Percentiles rank a stretch among this genome's conserved stretches.
Evolutionary conservation across 2,329 filamentous ascomycete species (phyloP).

Genomic region (Fusarium sp.): DNA sequence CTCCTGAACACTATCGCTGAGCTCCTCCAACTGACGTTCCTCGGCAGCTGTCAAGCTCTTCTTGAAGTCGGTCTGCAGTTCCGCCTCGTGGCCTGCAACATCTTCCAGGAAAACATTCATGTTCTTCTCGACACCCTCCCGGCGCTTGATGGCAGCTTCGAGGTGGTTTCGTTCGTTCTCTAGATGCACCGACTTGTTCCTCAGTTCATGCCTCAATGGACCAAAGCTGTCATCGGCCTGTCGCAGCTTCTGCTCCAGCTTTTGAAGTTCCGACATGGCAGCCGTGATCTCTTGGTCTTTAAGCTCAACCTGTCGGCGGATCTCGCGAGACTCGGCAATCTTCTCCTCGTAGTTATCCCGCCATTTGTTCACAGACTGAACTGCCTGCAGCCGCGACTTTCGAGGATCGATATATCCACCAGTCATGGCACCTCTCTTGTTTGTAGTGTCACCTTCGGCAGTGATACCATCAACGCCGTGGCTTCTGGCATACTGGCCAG

Average conservation of each 20-base stretch:
- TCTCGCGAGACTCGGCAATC: slow-evolving; percentile 71
- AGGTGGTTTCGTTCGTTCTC: slow-evolving; percentile 80
- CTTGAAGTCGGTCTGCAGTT: slow-evolving; percentile 89
- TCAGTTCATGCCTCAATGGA: slow-evolving; percentile 81
- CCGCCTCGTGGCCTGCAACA: slow-evolving; percentile 80
- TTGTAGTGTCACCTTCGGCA: slow-evolving; percentile 91
- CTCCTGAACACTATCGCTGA: slow-evolving; percentile 77
- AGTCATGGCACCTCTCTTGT: slow-evolving; percentile 94
- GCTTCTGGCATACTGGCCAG: slow-evolving; percentile 90
- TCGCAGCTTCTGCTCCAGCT: slow-evolving; percentile 80
- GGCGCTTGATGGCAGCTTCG: slow-evolving; percentile 73
- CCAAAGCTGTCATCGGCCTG: slow-evolving; percentile 87
- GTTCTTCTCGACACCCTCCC: slow-evolving; percentile 78
- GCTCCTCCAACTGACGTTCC: slow-evolving; percentile 80
- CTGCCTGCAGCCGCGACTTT: slow-evolving; percentile 87
- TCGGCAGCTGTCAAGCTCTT: slow-evolving; percentile 88
- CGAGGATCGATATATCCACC: slow-evolving; percentile 93
- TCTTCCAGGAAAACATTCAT: slow-evolving; percentile 82
- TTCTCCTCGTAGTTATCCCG: slow-evolving; percentile 80
- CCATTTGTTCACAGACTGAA: slow-evolving; percentile 80
- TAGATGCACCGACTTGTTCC: slow-evolving; percentile 79
- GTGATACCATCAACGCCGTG: slow-evolving; percentile 95
- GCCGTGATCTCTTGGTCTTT: slow-evolving; percentile 91
- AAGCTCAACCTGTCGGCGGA: slow-evolving; percentile 77
- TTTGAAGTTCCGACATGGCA: slow-evolving; percentile 86